Evolutionary conservation across 1,284 basidiomycete species (phyloP).

Genomic region (Inonotus hispidus): DNA sequence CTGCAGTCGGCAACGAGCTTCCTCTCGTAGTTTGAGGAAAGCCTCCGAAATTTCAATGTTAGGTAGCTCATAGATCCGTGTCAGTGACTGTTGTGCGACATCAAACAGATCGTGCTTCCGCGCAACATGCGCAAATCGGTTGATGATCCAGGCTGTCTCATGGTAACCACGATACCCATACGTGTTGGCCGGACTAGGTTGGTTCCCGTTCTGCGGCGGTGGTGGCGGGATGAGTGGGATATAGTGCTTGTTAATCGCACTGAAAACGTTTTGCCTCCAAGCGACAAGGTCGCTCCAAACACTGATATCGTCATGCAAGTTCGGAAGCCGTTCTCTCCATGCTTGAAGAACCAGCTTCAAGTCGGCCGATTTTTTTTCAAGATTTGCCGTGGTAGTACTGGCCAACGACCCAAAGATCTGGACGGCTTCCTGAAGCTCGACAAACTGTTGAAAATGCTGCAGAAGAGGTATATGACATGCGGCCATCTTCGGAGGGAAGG

Average conservation of each 20-base stretch:
- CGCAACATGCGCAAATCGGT: slow-evolving; percentile 99
- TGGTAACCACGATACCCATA: slow-evolving; percentile 98
- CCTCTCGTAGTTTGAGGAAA: slow-evolving; percentile 97
- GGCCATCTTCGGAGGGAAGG: slow-evolving; percentile 81
- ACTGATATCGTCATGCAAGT: slow-evolving; percentile 96
- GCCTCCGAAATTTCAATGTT: slow-evolving; percentile 99
- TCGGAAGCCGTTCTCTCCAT: slow-evolving; percentile 96
- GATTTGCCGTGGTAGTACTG: slow-evolving; percentile 81
- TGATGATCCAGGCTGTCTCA: slow-evolving; percentile 99
- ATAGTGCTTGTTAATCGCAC: slow-evolving; percentile 87
- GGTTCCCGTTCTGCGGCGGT: slow-evolving; percentile 38
- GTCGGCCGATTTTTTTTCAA: slow-evolving; percentile 93
- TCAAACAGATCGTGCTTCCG: slow-evolving; percentile 96
- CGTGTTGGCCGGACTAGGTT: slow-evolving; percentile 65
- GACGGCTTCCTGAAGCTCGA: slow-evolving; percentile 95
- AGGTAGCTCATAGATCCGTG: slow-evolving; percentile 97
- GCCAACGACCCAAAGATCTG: slow-evolving; percentile 91
- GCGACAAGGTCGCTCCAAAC: slow-evolving; percentile 98
- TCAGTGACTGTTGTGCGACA: slow-evolving; percentile 92
- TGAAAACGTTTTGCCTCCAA: slow-evolving; percentile 88
- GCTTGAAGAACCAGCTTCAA: slow-evolving; percentile 94
- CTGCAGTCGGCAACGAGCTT: slow-evolving; percentile 99
- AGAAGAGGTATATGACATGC: slow-evolving; percentile 91
- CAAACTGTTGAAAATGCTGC: slow-evolving; percentile 98
- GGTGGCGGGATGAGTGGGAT: slow-evolving; percentile 77